Base-by-base conservation (phyloP, 441 rosid genomes). In the Pelargonium fulgidum region DNA sequence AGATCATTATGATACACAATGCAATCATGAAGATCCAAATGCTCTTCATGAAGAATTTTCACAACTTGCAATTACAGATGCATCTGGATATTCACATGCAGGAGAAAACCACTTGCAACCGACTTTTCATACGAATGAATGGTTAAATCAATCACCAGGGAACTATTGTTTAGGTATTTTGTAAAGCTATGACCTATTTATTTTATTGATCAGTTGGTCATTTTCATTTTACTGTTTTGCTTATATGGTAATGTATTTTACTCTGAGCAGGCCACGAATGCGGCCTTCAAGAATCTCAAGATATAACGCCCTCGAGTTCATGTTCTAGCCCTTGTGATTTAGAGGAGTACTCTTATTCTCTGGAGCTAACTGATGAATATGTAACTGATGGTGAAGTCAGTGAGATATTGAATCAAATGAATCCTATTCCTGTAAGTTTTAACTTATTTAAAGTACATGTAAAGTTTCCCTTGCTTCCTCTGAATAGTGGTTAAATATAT, bases 11-110 rank as follows among this genome's bases (percentile, higher is more conserved):
- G 88, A 67, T 26, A 62, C 76, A 71, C 83, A 79, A 68, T 79
- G 76, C 62, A 77, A 76, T 50, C 52, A 80, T 72, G 85, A 84
- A 67, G 89, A 84, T 74, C 88, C 89, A 0, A 81, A 82, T 67
- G 73, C 86, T 56, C 85, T 88, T 68, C 88, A 88, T 73, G 88
- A 85, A 67, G 91, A 86, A 66, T 83, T 85, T 77, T 86, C 88
- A 22, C 86, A 85, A 76, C 80, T 88, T 26, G 80, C 82, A 47
- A 63, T 88, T 42, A 76, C 80, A 33, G 93, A 86, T 71, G 68
- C 68, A 33, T 72, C 84, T 17, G 72, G 76, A 8, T 80, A 70
- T 77, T 75, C 83, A 0, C 76, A 77, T 61, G 69, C 76, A 50
- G 76, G 68, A 6, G 81, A 84, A 56, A 82, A 79, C 68, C 68